phyloP scores from a whole-genome alignment of 352 stramenopile species.

The Pythium sp. region DNA sequence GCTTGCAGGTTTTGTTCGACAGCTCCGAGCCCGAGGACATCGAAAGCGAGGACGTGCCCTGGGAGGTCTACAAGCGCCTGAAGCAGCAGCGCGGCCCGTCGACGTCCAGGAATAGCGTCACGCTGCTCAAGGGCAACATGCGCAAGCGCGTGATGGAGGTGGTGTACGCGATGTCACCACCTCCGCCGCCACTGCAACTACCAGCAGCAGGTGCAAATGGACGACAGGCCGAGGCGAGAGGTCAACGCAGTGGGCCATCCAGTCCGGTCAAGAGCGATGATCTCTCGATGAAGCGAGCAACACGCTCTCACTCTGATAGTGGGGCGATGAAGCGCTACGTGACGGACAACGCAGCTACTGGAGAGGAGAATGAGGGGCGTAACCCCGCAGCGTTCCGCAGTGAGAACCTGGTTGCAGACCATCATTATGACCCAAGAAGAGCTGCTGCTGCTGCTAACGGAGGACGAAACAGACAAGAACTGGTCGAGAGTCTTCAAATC shows the following conservation, averaged over 20 bases:
- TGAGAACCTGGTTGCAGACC: neutral
- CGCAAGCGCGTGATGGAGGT: conserved; percentile 52
- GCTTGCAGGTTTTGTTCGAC: conserved; percentile 46
- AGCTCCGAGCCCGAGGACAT: conserved; percentile 62
- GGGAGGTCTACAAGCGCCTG: conserved; percentile 78
- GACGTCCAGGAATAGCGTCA: conserved; percentile 56
- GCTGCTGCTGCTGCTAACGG: neutral
- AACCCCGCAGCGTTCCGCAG: neutral
- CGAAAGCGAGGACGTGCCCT: conserved; percentile 74
- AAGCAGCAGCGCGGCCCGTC: conserved; percentile 64
- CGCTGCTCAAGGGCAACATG: conserved; percentile 59
- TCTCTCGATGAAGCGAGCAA: conserved; percentile 18
- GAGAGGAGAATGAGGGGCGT: neutral
- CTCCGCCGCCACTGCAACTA: neutral
- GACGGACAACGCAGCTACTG: neutral
- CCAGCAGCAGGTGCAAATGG: neutral
- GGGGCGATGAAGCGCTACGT: conserved; percentile 25
- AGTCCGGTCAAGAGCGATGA: conserved; percentile 11
- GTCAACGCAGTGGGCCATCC: neutral
- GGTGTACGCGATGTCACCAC: conserved; percentile 11
- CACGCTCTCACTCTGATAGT: conserved; percentile 51
- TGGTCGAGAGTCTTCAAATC: conserved; percentile 10
- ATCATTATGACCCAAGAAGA: neutral
- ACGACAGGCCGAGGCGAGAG: neutral
- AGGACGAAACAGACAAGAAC: neutral